Evolutionary conservation across 257 asterid genomes (phyloP).

Genomic region (Pogostemon cablin): DNA sequence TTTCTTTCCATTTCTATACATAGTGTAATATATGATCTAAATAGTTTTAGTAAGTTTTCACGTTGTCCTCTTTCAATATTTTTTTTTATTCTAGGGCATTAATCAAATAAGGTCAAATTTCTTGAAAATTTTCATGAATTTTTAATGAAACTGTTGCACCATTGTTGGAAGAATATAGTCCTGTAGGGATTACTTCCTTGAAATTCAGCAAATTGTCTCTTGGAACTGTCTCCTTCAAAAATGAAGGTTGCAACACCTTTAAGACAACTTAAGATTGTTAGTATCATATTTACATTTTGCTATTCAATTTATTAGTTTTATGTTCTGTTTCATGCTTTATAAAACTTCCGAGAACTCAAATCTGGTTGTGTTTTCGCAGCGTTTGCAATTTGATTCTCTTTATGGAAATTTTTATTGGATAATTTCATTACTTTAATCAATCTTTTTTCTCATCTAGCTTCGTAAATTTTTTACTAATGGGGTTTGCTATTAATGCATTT

Average conservation of each 20-base stretch:
- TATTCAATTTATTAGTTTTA: not conserved
- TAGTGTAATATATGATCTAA: constrained; percentile 1
- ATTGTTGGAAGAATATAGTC: constrained; percentile 90
- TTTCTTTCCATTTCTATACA: not conserved
- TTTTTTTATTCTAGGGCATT: constrained; percentile 14
- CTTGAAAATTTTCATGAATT: constrained; percentile 65
- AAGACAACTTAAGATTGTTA: not conserved
- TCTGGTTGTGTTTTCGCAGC: not conserved
- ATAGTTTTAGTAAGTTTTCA: constrained; percentile 15
- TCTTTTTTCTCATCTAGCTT: too few species aligned
- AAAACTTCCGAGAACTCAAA: constrained; percentile 3
- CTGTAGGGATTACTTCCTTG: constrained; percentile 82
- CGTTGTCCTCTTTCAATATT: constrained; percentile 15
- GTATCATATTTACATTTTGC: constrained; percentile 15
- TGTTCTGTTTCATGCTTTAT: constrained; percentile 9
- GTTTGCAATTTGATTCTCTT: constrained; percentile 10
- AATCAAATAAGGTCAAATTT: constrained; percentile 22
- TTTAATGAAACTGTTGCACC: constrained; percentile 95
- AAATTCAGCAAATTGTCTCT: constrained; percentile 91
- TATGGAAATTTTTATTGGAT: constrained; percentile 9
- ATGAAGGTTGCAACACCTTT: constrained; percentile 68
- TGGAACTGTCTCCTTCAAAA: constrained; percentile 97
- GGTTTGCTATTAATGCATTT: too few species aligned
- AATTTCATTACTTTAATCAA: too few species aligned
- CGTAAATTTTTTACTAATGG: too few species aligned